Evolutionary conservation across 1,139 yeast genomes (phyloP), one percentile per base, ranked within the genome.

Genomic region (Yamadazyma sp.): DNA sequence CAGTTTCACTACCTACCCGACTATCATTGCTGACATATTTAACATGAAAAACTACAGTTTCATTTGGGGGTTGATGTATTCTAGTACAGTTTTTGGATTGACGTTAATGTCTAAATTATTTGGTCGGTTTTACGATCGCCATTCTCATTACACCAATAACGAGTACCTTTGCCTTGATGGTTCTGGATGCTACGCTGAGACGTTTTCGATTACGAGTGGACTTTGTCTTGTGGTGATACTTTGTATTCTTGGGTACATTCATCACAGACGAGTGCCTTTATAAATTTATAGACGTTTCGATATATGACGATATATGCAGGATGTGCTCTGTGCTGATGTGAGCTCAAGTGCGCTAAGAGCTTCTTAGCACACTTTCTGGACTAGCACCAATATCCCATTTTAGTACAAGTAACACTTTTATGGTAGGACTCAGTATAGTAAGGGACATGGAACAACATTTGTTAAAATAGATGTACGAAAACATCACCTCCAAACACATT

Each of bases 1-100:
- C 36, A 69, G 83, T 37, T 87, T 84, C 57, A 92, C 96, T 1
- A 74, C 88, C 6, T 85, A 80, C 56, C 96, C 96, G 0, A 84
- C 92, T 1, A 78, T 86, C 17, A 69, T 86, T 21, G 81, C 92
- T 1, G 96, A 88, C 49, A 66, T 79, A 11, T 87, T 86, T 62
- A 90, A 90, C 18, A 75, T 87, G 53, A 69, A 67, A 13, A 74
- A 80, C 28, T 86, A 86, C 56, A 82, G 89, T 38, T 83, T 88
- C 29, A 75, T 86, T 29, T 88, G 96, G 95, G 94, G 95, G 0
- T 54, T 82, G 21, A 64, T 82, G 48, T 80, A 83, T 20, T 78
- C 85, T 0, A 80, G 84, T 35, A 57, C 75, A 38, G 61, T 76
- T 51, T 50, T 62, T 37, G 70, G 70, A 0, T 53, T 64, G 31